These are phyloP conservation scores for Lactarius deliciosus DNA, from an alignment of 768 basidiomycete species.

Conservation along the genomic window DNA sequence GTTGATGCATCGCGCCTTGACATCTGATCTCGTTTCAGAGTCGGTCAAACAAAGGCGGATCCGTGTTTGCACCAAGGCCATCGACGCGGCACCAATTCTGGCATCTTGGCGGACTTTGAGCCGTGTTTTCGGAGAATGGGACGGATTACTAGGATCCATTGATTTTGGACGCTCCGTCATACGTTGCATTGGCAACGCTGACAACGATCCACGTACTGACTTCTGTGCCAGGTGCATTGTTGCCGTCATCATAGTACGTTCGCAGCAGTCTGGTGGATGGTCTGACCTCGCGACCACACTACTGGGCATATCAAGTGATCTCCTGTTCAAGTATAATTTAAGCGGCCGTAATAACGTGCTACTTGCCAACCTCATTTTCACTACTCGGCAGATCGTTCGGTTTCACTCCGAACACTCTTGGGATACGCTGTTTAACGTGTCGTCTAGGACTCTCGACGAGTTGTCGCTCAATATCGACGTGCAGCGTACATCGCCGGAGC, in stretches of 20 bases:
- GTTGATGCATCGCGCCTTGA: background rate
- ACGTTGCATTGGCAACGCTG: background rate
- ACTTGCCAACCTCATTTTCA: slow-evolving; percentile 12
- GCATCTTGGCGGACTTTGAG: background rate
- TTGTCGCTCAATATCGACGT: background rate
- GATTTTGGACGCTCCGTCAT: background rate
- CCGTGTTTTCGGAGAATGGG: background rate
- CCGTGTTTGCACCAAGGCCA: background rate
- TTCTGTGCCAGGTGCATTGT: slow-evolving; percentile 10
- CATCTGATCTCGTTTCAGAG: background rate
- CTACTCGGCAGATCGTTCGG: background rate
- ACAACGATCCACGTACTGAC: background rate
- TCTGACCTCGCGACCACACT: background rate
- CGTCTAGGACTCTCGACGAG: slow-evolving; percentile 2
- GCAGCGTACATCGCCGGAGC: slow-evolving; percentile 2
- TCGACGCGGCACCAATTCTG: background rate
- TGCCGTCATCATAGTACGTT: background rate
- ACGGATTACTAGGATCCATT: background rate
- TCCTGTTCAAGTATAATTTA: too few species aligned
- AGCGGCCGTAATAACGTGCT: background rate
- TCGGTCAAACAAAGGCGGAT: background rate
- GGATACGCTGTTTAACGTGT: background rate
- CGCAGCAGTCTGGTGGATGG: slow-evolving; percentile 1
- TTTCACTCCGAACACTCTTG: background rate
- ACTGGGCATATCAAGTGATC: slow-evolving; percentile 7